Base-by-base conservation (phyloP, 306 rosid species). In the Rubus idaeus region DNA sequence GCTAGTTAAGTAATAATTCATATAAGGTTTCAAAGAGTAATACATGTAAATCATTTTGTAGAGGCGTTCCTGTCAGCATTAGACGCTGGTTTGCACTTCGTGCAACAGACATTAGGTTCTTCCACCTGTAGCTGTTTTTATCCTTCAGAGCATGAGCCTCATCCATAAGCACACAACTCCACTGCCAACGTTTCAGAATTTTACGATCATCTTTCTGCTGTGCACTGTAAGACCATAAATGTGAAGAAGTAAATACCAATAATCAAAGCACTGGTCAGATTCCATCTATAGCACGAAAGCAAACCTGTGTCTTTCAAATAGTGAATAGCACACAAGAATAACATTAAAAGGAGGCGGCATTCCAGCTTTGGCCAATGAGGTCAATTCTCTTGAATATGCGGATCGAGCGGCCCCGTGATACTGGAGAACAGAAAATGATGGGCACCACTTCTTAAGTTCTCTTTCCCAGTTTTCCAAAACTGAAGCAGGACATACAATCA, bases 381-480 rank as follows among this genome's bases (percentile, higher is more conserved):
- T 89, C 90, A 95, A 86, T 88, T 95, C 88, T 77, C 85, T 95
- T 76, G 88, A 88, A 85, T 95, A 90, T 52, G 94, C 84, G 53
- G 97, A 74, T 63, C 96, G 88, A 2, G 82, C 84, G 68, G 96
- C 90, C 51, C 99, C 97, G 64, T 95, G 99, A 83, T 88, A 95
- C 78, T 87, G 99, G 76, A 95, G 89, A 83, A 92, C 87, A 56
- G 97, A 81, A 83, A 95, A 87, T 41, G 91, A 86, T 1, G 97
- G 98, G 68, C 98, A 95, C 97, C 98, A 95, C 85, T 76, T 92
- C 66, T 87, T 86, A 39, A 95, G 87, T 79, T 95, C 98, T 83
- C 98, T 95, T 83, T 90, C 96, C 98, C 97, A 95, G 79, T 95
- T 95, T 89, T 95, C 98, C 91, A 95, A 86, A 84, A 95, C 97